Evolutionary conservation across 192 early-diverging fungal species (phyloP).

Genomic region (Podila epigama): DNA sequence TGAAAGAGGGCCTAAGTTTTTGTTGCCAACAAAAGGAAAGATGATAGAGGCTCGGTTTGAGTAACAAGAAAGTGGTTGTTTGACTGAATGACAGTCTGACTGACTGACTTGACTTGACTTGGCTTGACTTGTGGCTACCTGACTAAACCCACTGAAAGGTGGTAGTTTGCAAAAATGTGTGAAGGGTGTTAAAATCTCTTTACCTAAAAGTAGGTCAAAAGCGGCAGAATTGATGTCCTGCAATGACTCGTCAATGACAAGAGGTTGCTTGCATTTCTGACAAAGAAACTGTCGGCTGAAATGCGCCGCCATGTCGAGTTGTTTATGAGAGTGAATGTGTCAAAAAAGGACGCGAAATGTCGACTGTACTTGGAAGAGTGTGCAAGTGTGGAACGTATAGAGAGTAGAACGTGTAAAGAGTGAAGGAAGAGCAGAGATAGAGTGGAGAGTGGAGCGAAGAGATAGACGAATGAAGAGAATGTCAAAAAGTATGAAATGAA

Average conservation of each 20-base stretch:
- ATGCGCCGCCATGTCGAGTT: slow-evolving; percentile 9
- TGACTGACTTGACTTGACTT: too few relatives aligned
- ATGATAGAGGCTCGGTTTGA: neutral
- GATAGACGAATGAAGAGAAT: neutral
- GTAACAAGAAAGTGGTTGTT: neutral
- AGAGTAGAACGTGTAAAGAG: too few relatives aligned
- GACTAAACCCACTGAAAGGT: too few relatives aligned
- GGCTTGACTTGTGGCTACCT: too few relatives aligned
- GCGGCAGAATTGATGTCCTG: slow-evolving; percentile 57
- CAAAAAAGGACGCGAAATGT: neutral
- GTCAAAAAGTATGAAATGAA: too few relatives aligned
- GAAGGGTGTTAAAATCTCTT: slow-evolving; percentile 2
- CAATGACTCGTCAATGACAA: slow-evolving; percentile 70
- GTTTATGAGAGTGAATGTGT: neutral
- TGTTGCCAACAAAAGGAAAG: neutral
- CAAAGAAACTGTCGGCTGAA: slow-evolving; percentile 54
- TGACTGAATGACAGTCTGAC: too few relatives aligned
- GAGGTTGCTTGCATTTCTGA: slow-evolving; percentile 68
- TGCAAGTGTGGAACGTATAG: slow-evolving; percentile 3
- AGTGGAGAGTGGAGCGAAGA: neutral
- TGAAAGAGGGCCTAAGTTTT: slow-evolving; percentile 8
- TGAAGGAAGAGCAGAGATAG: too few relatives aligned
- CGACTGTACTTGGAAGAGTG: neutral
- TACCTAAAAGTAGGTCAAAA: slow-evolving; percentile 64
- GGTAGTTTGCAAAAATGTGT: too few relatives aligned